Evolutionary conservation across 495 filamentous ascomycete species (phyloP), one percentile per base, ranked within the genome.

Genomic region (Mycothermus thermophilus): DNA sequence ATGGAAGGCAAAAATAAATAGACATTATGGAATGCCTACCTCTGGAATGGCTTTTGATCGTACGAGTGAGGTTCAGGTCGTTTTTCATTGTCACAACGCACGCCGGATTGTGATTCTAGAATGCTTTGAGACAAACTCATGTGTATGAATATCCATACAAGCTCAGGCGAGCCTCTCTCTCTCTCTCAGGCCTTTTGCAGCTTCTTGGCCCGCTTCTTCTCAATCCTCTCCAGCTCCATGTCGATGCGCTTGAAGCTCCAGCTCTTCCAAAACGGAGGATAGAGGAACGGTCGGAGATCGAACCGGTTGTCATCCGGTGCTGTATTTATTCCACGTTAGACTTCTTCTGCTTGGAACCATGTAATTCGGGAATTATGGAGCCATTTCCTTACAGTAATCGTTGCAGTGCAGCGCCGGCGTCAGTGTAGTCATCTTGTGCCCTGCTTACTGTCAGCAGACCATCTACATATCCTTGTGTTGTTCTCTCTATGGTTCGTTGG

Each of bases 361-460:
- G 22, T 25, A 6, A 11, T 25, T 11, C 6, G 22, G 6, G 11
- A 6, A 25, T 25, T 11, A 25, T 25, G 6, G 6, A 6, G 11
- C n/a, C 17, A 0, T 1, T 2, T 12, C 40, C 46, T 40, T 31
- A 46, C 46, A 54, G 32, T 59, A 59, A n/a, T 50, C 43, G 26
- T 55, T 53, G 30, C 50, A 53, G 18, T 61, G 57, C 1, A 58
- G 26, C 1, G 63, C 62, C 7, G 77, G 77, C 1, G 78, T 82
- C 3, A 80, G 40, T 0, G 67, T 67, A 1, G 74, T 79, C 64
- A 71, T 72, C 55, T 83, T 83, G 42, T 81, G 77, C 2, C 79
- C 38, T 41, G 27, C 27, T 27, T 12, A 6, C 26, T 27, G 19
- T 34, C 18, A 31, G 27, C 21, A 2, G 18, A 2, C n/a, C 26